Evolutionary conservation across 805 yeast genomes (phyloP).

Genomic region (Myxozyma geophila): DNA sequence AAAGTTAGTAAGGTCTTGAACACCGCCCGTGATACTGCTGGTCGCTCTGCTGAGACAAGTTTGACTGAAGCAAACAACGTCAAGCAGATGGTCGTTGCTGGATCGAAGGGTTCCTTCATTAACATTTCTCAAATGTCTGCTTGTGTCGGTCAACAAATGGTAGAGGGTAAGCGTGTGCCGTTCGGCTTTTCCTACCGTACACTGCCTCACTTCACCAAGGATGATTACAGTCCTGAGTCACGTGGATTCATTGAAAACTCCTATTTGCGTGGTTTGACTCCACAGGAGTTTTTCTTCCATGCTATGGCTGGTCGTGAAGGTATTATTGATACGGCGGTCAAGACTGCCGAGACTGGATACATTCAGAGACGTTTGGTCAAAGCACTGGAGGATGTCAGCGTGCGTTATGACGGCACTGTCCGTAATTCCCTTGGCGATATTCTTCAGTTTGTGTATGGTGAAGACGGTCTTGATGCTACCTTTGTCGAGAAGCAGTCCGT

Average conservation of each 20-base stretch:
- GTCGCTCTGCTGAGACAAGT: constrained; percentile 96
- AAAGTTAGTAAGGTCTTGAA: constrained; percentile 92
- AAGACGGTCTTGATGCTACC: constrained; percentile 98
- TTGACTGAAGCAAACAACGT: constrained; percentile 93
- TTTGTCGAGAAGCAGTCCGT: constrained; percentile 96
- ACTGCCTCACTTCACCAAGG: constrained; percentile 96
- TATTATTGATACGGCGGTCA: constrained; percentile 98
- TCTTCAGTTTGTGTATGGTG: constrained; percentile 96
- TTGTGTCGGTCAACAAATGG: constrained; percentile 99
- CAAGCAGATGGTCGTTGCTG: constrained; percentile 98
- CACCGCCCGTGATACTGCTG: constrained; percentile 99
- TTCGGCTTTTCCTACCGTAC: constrained; percentile 97
- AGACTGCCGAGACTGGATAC: constrained; percentile 98
- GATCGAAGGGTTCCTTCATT: constrained; percentile 98
- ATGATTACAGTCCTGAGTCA: constrained; percentile 97
- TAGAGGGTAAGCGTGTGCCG: constrained; percentile 99
- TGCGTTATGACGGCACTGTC: constrained; percentile 96
- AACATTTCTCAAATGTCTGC: constrained; percentile 99
- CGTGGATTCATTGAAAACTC: constrained; percentile 98
- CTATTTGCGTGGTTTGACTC: constrained; percentile 94
- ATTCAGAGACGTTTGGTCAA: constrained; percentile 97
- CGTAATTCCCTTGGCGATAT: constrained; percentile 97
- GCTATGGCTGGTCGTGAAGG: constrained; percentile 99
- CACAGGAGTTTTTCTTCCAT: constrained; percentile 98
- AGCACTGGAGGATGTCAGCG: constrained; percentile 96